Conservation (phyloP, 2,329 filamentous ascomycete species). For the Penicillium occitanis region DNA sequence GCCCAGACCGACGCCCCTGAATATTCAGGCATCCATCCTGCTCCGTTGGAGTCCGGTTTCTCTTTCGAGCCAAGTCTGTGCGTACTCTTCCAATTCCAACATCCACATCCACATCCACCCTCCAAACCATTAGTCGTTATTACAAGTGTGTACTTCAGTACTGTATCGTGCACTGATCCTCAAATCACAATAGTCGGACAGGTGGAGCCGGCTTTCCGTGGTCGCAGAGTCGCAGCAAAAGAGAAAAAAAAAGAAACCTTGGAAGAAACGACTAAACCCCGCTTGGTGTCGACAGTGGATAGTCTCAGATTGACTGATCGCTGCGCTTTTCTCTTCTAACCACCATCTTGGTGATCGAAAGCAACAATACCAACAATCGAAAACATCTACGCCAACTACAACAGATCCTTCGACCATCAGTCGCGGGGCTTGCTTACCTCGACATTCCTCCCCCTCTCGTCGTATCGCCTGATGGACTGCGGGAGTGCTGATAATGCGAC, state of each 20-base stretch:
- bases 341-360: background rate
- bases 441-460: constrained; percentile 6
- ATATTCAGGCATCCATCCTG: background rate
- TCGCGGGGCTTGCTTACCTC: constrained; percentile 13
- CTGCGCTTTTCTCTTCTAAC: background rate
- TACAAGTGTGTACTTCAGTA: background rate
- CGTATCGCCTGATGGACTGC: constrained; percentile 17
- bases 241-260: constrained; percentile 9
- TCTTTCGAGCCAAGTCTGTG: background rate
- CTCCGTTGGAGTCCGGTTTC: background rate
- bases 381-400: background rate
- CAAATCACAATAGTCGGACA: background rate
- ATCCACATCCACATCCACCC: background rate
- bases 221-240: constrained; percentile 7
- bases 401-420: background rate
- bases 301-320: constrained; percentile 1
- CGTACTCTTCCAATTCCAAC: background rate
- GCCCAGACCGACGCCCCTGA: background rate
- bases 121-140: background rate
- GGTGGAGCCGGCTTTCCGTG: constrained; percentile 11
- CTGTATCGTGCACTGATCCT: background rate
- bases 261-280: constrained; percentile 6
- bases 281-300: constrained; percentile 12
- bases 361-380: background rate
- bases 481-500: constrained; percentile 34